These are phyloP conservation scores for Psidium guajava DNA, from an alignment of 345 rosid species.

Conservation along the genomic window DNA sequence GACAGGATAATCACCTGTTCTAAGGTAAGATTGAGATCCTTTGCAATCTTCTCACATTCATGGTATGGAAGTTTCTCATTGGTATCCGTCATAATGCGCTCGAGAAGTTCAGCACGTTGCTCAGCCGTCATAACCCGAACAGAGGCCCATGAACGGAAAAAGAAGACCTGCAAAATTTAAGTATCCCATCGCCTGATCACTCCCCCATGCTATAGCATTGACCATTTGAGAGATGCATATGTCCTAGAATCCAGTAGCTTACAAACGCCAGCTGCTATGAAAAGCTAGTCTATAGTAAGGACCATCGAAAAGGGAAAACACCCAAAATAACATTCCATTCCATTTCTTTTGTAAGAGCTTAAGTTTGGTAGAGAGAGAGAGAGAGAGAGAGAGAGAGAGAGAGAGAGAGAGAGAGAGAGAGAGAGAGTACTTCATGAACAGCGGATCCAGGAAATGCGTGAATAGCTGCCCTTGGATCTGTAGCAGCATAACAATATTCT, in stretches of 20 bases:
- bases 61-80: conserved; percentile 52
- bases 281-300: not conserved
- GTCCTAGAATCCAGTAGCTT: not conserved
- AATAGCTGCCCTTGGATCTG: conserved; percentile 71
- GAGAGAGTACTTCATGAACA: conserved; percentile 41
- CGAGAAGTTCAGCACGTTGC: conserved; percentile 64
- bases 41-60: conserved; percentile 75
- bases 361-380: not conserved
- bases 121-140: conserved; percentile 68
- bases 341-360: not conserved
- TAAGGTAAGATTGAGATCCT: conserved; percentile 69
- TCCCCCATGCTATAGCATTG: not conserved
- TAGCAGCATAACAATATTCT: conserved; percentile 93
- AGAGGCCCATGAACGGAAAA: conserved; percentile 70
- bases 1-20: conserved; percentile 54
- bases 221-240: not conserved
- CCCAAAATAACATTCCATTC: not conserved
- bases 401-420: not conserved
- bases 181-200: not conserved
- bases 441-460: conserved; percentile 92
- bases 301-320: not conserved
- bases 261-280: not conserved
- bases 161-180: conserved; percentile 44
- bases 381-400: not conserved
- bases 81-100: conserved; percentile 24